Percentiles rank a stretch among this genome's conserved stretches.
Evolutionary conservation across 2,329 filamentous ascomycete species (phyloP).

Genomic region (Penicillium sp.): DNA sequence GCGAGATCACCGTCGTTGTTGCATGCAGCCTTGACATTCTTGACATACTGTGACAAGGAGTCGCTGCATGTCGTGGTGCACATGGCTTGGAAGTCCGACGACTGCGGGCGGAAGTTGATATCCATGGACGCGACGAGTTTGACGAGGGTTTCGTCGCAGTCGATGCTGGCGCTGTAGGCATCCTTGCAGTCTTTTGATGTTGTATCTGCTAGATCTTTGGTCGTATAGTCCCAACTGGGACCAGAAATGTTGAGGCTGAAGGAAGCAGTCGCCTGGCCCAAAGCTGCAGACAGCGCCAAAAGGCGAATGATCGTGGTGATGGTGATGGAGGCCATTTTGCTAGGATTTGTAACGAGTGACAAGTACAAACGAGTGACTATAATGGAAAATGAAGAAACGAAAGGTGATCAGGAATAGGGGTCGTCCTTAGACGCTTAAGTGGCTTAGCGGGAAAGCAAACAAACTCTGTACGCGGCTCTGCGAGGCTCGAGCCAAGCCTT

Average conservation of each 20-base stretch:
- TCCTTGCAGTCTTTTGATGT: conserved; percentile 34
- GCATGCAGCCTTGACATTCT: conserved; percentile 29
- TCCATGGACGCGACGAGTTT: conserved; percentile 33
- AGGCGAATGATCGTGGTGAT: conserved; percentile 11
- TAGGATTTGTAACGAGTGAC: conserved; percentile 1
- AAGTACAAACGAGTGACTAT: background rate
- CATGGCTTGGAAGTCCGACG: conserved; percentile 26
- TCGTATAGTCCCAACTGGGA: conserved; percentile 34
- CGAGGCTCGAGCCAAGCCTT: background rate
- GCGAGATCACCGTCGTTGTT: conserved; percentile 30
- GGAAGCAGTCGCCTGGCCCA: conserved; percentile 19
- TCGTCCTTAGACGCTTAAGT: background rate
- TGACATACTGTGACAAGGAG: conserved; percentile 29
- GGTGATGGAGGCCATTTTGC: conserved; percentile 18
- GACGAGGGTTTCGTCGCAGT: conserved; percentile 34
- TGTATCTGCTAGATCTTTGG: conserved; percentile 32
- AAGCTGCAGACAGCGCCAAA: conserved; percentile 17
- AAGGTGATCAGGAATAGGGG: background rate
- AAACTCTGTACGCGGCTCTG: background rate
- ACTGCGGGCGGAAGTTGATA: conserved; percentile 28
- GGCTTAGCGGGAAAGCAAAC: background rate
- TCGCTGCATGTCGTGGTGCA: conserved; percentile 31
- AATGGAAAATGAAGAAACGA: background rate
- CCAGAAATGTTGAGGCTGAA: conserved; percentile 34
- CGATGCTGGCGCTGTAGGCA: conserved; percentile 32